Evolutionary conservation across 2,329 filamentous ascomycete species (phyloP).

Genomic region (Cordyceps javanica): DNA sequence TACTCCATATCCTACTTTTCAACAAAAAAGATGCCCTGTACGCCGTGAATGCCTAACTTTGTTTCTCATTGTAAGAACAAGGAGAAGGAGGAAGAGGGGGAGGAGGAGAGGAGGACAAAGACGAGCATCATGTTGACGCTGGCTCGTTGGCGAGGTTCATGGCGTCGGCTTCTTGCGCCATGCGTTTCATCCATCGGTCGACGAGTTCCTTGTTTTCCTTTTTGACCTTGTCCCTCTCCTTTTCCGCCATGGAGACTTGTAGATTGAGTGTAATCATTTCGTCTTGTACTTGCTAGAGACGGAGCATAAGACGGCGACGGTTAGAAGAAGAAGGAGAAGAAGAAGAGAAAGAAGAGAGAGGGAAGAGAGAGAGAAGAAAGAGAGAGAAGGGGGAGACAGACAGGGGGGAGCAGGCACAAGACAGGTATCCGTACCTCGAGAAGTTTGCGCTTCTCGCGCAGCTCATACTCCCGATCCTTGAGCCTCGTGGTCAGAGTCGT

Average conservation of each 20-base stretch:
- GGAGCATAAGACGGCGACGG: not conserved
- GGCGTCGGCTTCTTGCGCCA: constrained; percentile 77
- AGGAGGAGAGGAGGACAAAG: not conserved
- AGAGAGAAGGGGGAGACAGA: no score
- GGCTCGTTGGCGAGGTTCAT: constrained; percentile 68
- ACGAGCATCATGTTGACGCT: not conserved
- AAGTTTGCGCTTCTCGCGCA: constrained; percentile 75
- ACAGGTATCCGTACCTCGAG: constrained; percentile 70
- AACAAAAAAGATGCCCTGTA: not conserved
- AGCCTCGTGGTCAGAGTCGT: constrained; percentile 58
- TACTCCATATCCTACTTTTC: not conserved
- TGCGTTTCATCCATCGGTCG: constrained; percentile 84
- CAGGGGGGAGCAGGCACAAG: no score
- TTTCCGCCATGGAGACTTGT: constrained; percentile 80
- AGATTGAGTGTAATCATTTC: constrained; percentile 84
- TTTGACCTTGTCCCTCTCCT: constrained; percentile 64
- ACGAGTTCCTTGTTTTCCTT: constrained; percentile 85
- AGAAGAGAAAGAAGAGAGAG: no score
- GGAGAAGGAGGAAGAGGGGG: not conserved
- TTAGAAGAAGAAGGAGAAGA: not conserved
- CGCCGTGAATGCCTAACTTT: not conserved
- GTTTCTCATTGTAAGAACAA: not conserved
- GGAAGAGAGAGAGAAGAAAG: no score
- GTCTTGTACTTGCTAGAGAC: constrained; percentile 83
- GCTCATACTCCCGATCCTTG: constrained; percentile 77